These are phyloP conservation scores for Solanum gracilifrons DNA, from an alignment of 257 asterid genomes.

Conservation along the genomic window DNA sequence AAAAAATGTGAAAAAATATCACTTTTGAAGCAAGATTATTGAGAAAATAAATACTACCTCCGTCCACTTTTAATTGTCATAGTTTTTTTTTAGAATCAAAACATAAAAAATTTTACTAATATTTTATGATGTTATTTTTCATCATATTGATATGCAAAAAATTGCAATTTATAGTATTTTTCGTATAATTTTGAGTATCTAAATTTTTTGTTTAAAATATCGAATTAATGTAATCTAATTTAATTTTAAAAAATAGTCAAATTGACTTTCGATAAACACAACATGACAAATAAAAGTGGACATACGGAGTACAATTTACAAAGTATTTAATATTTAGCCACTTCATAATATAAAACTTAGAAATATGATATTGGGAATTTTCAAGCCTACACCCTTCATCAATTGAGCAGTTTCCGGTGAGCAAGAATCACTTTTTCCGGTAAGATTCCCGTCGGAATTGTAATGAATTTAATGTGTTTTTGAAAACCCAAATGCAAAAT, in stretches of 20 bases:
- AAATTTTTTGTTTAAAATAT: too few relatives aligned
- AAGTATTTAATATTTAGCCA: background rate
- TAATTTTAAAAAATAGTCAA: too few relatives aligned
- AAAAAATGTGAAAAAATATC: background rate
- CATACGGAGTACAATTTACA: background rate
- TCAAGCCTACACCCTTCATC: background rate
- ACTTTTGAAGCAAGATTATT: background rate
- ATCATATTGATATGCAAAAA: too few relatives aligned
- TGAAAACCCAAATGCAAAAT: background rate
- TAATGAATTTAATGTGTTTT: background rate
- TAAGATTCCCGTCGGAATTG: background rate
- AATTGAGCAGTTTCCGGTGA: background rate
- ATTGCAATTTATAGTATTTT: too few relatives aligned
- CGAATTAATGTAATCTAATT: too few relatives aligned
- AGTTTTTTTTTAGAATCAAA: too few relatives aligned
- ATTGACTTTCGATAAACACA: too few relatives aligned
- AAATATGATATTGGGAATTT: background rate
- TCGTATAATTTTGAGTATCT: too few relatives aligned
- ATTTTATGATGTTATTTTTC: too few relatives aligned
- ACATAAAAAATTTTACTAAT: accelerated
- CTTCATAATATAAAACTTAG: background rate
- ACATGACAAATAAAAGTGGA: too few relatives aligned
- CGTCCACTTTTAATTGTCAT: too few relatives aligned
- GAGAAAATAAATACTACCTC: too few relatives aligned
- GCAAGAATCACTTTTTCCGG: background rate